Evolutionary conservation across 768 basidiomycete genomes (phyloP).

Genomic region (Termitomyces sp.): DNA sequence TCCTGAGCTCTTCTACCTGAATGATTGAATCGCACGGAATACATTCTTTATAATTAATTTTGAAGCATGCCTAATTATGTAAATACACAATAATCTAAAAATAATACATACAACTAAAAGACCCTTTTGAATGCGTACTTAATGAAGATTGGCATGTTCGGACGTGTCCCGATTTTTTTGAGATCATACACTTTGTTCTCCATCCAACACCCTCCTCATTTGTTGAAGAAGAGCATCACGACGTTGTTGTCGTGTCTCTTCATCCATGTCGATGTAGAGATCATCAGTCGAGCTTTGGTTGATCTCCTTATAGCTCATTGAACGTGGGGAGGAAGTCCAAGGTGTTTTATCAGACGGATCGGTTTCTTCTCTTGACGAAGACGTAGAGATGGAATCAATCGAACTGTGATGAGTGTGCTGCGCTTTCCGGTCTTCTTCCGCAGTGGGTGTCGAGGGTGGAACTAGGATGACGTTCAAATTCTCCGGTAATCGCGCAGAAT

Average conservation of each 20-base stretch:
- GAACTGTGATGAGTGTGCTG: background rate
- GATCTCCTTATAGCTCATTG: background rate
- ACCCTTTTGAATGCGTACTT: background rate
- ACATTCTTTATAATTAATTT: background rate
- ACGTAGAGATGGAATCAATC: background rate
- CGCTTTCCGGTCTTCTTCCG: background rate
- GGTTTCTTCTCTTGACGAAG: background rate
- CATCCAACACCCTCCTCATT: slow-evolving; percentile 10
- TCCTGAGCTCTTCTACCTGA: background rate
- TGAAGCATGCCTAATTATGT: background rate
- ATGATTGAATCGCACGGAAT: background rate
- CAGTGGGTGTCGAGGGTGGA: background rate
- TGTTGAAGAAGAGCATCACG: slow-evolving; percentile 4
- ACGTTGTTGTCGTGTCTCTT: slow-evolving; percentile 1
- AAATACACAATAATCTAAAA: background rate
- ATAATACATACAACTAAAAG: no score
- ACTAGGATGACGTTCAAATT: background rate
- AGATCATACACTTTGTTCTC: background rate
- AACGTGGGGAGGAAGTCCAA: background rate
- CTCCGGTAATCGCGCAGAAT: background rate
- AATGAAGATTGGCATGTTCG: no score
- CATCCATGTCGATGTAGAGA: background rate
- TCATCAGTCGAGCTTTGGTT: background rate
- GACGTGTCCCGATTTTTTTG: no score
- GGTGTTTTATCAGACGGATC: background rate